Evolutionary conservation across 2,329 filamentous ascomycete genomes (phyloP).

Genomic region (Colletotrichum simmondsii): DNA sequence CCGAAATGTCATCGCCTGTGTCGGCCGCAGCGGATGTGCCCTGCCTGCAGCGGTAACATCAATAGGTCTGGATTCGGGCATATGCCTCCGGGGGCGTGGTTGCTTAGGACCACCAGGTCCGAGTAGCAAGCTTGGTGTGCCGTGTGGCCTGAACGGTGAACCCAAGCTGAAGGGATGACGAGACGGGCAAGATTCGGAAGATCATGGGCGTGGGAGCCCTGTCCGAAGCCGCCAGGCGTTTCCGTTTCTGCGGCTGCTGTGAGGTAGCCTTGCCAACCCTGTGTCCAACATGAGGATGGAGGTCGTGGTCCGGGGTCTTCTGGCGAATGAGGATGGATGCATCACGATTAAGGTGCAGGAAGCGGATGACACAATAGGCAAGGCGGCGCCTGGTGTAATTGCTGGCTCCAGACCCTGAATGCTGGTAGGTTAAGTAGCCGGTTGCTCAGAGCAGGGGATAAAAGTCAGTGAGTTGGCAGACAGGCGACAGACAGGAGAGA

Average conservation of each 20-base stretch:
- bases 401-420: background rate
- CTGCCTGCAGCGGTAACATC: background rate
- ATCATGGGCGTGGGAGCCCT: constrained; percentile 25
- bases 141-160: constrained; percentile 9
- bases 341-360: constrained; percentile 28
- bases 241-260: constrained; percentile 20
- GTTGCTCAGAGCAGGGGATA: constrained; percentile 27
- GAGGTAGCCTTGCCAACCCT: constrained; percentile 33
- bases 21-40: background rate
- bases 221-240: constrained; percentile 25
- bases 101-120: constrained; percentile 4
- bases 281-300: constrained; percentile 6
- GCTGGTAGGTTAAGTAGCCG: constrained; percentile 14
- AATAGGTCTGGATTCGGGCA: background rate
- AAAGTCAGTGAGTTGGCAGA: constrained; percentile 21
- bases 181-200: constrained; percentile 28
- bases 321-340: constrained; percentile 21
- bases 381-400: constrained; percentile 26
- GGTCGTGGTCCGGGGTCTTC: constrained; percentile 16
- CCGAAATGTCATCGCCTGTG: background rate
- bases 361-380: constrained; percentile 25
- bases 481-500: constrained; percentile 26
- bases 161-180: constrained; percentile 24
- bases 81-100: background rate
- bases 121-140: constrained; percentile 16